Evolutionary conservation across 805 yeast genomes (phyloP).

Genomic region (Metschnikowia kunwiensis): DNA sequence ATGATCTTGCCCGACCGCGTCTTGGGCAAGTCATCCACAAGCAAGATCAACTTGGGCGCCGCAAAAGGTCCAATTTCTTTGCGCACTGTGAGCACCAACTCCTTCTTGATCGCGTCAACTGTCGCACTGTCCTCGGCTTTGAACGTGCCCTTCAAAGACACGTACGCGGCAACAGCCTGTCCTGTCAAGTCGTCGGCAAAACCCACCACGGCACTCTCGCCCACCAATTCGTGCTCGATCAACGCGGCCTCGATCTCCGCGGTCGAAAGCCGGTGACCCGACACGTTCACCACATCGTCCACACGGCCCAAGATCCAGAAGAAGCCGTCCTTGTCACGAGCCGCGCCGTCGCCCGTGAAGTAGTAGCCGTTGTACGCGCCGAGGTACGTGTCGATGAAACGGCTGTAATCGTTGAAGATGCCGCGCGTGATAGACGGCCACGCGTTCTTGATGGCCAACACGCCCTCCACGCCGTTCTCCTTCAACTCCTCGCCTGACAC

Average conservation of each 20-base stretch:
- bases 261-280: slow-evolving; percentile 97
- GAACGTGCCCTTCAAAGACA: slow-evolving; percentile 57
- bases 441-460: slow-evolving; percentile 79
- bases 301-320: slow-evolving; percentile 98
- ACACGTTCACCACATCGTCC: slow-evolving; percentile 96
- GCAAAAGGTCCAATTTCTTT: slow-evolving; percentile 93
- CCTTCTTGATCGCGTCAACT: slow-evolving; percentile 53
- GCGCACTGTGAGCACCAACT: slow-evolving; percentile 83
- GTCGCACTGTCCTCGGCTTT: slow-evolving; percentile 46
- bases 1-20: slow-evolving; percentile 98
- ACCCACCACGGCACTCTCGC: slow-evolving; percentile 97
- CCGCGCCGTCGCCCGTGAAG: slow-evolving; percentile 99
- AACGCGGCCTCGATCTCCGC: slow-evolving; percentile 96
- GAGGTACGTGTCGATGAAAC: slow-evolving; percentile 88
- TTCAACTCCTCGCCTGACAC: slow-evolving; percentile 79
- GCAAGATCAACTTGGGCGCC: slow-evolving; percentile 82
- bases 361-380: slow-evolving; percentile 90
- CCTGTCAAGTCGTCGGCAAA: slow-evolving; percentile 94
- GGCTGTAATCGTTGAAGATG: slow-evolving; percentile 81
- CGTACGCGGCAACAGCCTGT: slow-evolving; percentile 95
- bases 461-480: slow-evolving; percentile 95
- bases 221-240: slow-evolving; percentile 72
- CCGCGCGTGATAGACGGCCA: slow-evolving; percentile 99
- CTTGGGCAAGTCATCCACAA: slow-evolving; percentile 93
- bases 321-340: slow-evolving; percentile 93